These are phyloP conservation scores for Malassezia japonica DNA, from an alignment of 1,284 basidiomycete species.

Conservation along the genomic window DNA sequence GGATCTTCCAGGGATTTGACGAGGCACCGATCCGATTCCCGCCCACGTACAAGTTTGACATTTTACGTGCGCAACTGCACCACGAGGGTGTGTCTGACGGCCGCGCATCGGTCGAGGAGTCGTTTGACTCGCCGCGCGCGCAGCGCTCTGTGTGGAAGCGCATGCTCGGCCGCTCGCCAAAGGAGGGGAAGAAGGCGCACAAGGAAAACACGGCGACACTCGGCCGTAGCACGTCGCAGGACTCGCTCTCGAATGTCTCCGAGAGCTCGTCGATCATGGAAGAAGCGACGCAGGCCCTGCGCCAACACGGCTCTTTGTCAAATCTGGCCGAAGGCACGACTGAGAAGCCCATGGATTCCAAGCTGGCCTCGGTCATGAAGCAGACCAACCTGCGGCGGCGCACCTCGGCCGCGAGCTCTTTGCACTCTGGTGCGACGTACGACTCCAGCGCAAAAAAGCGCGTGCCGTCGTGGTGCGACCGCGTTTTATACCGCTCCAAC, in stretches of 20 bases:
- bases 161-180: not conserved
- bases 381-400: not conserved
- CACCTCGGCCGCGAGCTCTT: not conserved
- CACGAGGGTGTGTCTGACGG: conserved; percentile 10
- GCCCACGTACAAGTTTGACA: conserved; percentile 70
- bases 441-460: conserved; percentile 53
- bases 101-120: conserved; percentile 17
- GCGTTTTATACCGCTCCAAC: conserved; percentile 41
- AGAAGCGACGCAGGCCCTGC: not conserved
- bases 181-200: not conserved
- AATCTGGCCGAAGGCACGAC: not conserved
- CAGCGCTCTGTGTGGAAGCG: not conserved
- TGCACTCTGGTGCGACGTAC: conserved; percentile 34
- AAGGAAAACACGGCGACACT: not conserved
- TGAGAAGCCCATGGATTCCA: not conserved
- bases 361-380: not conserved
- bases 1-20: conserved; percentile 57
- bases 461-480: conserved; percentile 51
- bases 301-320: not conserved
- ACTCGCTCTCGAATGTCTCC: conserved; percentile 4
- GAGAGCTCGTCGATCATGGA: conserved; percentile 10
- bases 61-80: conserved; percentile 43
- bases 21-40: conserved; percentile 49
- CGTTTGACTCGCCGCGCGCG: conserved; percentile 9
- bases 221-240: not conserved